Evolutionary conservation across 2,329 filamentous ascomycete species (phyloP).

Genomic region (Ploettnerulaceae sp.): DNA sequence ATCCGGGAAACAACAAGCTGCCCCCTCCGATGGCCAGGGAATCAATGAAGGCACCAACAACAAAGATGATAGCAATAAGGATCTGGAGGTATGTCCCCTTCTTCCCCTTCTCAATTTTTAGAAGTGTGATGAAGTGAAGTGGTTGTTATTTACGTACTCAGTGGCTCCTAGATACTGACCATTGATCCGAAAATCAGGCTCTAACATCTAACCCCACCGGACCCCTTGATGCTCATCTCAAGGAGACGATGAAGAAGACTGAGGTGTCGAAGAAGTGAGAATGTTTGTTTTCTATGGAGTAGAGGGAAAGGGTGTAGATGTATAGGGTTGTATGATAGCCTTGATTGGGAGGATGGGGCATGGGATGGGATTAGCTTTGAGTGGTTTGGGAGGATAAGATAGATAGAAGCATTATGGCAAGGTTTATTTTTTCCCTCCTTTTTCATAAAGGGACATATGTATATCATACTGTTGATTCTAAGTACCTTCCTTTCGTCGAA

Average conservation of each 20-base stretch:
- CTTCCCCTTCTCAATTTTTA: background rate
- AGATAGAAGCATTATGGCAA: background rate
- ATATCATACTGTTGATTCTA: too few relatives aligned
- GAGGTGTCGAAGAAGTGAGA: conserved; percentile 10
- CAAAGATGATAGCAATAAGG: conserved; percentile 48
- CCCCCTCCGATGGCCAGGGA: conserved; percentile 53
- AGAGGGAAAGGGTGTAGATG: background rate
- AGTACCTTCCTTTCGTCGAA: too few relatives aligned
- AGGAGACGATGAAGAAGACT: conserved; percentile 44
- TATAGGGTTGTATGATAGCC: background rate
- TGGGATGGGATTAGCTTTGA: too few relatives aligned
- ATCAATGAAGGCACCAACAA: conserved; percentile 48
- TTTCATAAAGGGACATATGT: too few relatives aligned
- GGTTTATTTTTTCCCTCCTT: too few relatives aligned
- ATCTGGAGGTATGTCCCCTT: conserved; percentile 41
- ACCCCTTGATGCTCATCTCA: conserved; percentile 54
- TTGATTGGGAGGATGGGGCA: background rate
- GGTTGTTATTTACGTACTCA: background rate
- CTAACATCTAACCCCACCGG: conserved; percentile 63
- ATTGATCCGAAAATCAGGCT: conserved; percentile 34
- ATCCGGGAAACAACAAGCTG: conserved; percentile 56
- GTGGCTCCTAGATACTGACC: too few relatives aligned
- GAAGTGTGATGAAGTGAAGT: background rate
- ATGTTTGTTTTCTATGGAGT: background rate
- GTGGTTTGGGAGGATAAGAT: too few relatives aligned